Percentiles rank a stretch among this genome's conserved stretches.
These are phyloP conservation scores for Trichoderma afroharzianum DNA, from an alignment of 2,329 filamentous ascomycete species.

Conservation along the genomic window DNA sequence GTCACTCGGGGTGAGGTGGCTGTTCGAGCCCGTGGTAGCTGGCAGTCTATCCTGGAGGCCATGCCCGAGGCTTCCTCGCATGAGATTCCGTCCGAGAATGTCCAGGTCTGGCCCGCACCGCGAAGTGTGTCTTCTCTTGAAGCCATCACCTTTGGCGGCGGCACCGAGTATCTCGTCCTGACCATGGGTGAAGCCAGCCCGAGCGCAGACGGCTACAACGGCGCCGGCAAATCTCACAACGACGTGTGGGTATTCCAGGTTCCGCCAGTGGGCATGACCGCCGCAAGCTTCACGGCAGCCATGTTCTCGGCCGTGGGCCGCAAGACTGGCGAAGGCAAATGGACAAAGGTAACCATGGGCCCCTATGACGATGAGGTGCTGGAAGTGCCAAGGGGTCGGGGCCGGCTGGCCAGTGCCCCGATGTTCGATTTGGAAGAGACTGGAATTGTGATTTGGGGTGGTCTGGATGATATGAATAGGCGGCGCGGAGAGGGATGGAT, in stretches of 20 bases:
- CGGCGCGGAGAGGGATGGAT: conserved; percentile 63
- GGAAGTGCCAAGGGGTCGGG: conserved; percentile 49
- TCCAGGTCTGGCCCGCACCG: conserved; percentile 47
- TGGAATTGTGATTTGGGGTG: conserved; percentile 59
- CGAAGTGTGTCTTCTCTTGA: conserved; percentile 54
- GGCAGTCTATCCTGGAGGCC: conserved; percentile 50
- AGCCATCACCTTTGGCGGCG: conserved; percentile 55
- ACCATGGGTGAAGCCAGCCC: conserved; percentile 55
- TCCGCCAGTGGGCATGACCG: conserved; percentile 51
- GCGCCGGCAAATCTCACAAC: conserved; percentile 51
- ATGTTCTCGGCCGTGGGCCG: conserved; percentile 50
- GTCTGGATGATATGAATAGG: conserved; percentile 48
- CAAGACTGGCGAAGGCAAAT: conserved; percentile 55
- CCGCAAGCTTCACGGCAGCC: conserved; percentile 54
- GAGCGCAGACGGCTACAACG: conserved; percentile 46
- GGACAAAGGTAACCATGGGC: conserved; percentile 46
- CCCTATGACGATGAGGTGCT: conserved; percentile 53
- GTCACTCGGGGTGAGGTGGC: conserved; percentile 47
- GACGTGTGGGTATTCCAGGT: conserved; percentile 65
- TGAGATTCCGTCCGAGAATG: conserved; percentile 34
- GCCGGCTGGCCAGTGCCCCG: conserved; percentile 55
- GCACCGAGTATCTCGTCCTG: conserved; percentile 60
- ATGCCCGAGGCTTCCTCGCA: conserved; percentile 32
- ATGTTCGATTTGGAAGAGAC: conserved; percentile 58
- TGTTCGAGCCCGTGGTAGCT: conserved; percentile 48